Evolutionary conservation across 495 filamentous ascomycete genomes (phyloP).

Genomic region (Trichoderma virens): DNA sequence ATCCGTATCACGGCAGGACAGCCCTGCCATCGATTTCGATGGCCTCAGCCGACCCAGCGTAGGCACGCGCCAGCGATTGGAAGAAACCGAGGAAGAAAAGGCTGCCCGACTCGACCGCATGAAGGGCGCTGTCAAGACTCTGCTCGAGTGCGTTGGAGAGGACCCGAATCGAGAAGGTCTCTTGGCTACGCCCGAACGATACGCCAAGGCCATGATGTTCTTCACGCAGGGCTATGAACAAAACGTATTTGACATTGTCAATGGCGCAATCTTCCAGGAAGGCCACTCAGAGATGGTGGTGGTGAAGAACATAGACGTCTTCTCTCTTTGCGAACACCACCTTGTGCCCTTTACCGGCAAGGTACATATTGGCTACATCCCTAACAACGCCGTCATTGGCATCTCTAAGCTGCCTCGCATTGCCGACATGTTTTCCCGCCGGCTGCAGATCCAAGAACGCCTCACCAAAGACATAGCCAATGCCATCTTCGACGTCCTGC

Average conservation of each 20-base stretch:
- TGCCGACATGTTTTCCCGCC: slow-evolving; percentile 91
- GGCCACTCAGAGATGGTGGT: slow-evolving; percentile 96
- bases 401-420: slow-evolving; percentile 93
- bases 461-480: slow-evolving; percentile 94
- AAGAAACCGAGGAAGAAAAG: slow-evolving; percentile 68
- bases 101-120: slow-evolving; percentile 66
- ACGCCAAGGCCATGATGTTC: slow-evolving; percentile 94
- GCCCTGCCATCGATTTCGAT: slow-evolving; percentile 67
- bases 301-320: slow-evolving; percentile 95
- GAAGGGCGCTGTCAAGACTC: slow-evolving; percentile 76
- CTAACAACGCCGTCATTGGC: slow-evolving; percentile 74
- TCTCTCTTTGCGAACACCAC: slow-evolving; percentile 94
- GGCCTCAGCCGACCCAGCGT: slow-evolving; percentile 64
- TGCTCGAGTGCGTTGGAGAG: slow-evolving; percentile 93
- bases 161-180: slow-evolving; percentile 90
- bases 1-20: slow-evolving; percentile 36
- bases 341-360: slow-evolving; percentile 94
- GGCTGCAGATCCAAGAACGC: slow-evolving; percentile 91
- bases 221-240: slow-evolving; percentile 99
- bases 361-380: slow-evolving; percentile 99
- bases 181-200: slow-evolving; percentile 76
- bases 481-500: slow-evolving; percentile 82
- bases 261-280: slow-evolving; percentile 92
- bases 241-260: slow-evolving; percentile 87
- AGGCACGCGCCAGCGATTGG: slow-evolving; percentile 72